These are phyloP conservation scores for Pseudevernia furfuracea DNA, from an alignment of 495 filamentous ascomycete species.

Conservation along the genomic window DNA sequence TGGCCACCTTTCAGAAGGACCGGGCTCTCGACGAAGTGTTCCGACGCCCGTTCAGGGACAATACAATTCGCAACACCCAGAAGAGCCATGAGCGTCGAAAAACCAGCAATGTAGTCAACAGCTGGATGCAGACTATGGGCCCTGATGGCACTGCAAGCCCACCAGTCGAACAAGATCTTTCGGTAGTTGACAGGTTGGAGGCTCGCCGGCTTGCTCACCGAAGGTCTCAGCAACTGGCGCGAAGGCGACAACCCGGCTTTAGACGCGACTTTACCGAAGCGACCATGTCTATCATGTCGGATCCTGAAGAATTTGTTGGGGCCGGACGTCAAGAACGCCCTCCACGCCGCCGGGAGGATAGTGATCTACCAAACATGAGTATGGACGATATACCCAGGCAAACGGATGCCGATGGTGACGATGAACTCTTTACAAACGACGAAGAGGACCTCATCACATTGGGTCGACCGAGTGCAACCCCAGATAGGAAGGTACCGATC, in stretches of 20 bases:
- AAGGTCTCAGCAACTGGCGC: constrained; percentile 30
- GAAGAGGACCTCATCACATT: constrained; percentile 45
- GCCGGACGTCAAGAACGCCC: constrained; percentile 12
- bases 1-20: constrained; percentile 80
- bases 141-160: constrained; percentile 55
- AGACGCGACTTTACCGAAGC: constrained; percentile 46
- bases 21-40: constrained; percentile 90
- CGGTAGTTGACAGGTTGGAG: constrained; percentile 53
- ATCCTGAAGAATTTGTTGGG: constrained; percentile 45
- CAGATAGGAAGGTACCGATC: constrained; percentile 33
- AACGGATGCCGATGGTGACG: constrained; percentile 79
- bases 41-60: constrained; percentile 48
- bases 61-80: constrained; percentile 39
- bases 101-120: constrained; percentile 65
- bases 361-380: constrained; percentile 17
- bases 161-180: constrained; percentile 54
- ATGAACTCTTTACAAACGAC: constrained; percentile 78
- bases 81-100: constrained; percentile 53
- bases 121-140: constrained; percentile 75
- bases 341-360: constrained; percentile 3
- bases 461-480: constrained; percentile 29
- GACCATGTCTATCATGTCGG: constrained; percentile 47
- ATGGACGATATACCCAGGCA: constrained; percentile 40
- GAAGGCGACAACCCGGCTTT: constrained; percentile 29
- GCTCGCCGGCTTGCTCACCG: constrained; percentile 31